phyloP scores from a whole-genome alignment of 805 yeast genomes.

The Candida orba region DNA sequence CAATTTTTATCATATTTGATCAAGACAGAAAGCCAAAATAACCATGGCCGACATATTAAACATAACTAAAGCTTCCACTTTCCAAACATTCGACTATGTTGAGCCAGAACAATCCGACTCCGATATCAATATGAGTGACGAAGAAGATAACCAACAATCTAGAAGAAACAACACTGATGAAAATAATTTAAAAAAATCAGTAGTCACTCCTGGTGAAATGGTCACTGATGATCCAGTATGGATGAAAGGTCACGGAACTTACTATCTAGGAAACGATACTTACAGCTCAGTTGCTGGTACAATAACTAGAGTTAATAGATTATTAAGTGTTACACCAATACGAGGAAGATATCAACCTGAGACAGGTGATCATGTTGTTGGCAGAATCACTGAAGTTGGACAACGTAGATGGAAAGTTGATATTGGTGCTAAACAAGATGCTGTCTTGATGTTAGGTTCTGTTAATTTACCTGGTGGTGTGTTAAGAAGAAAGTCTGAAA shows the following conservation, averaged over 20 bases:
- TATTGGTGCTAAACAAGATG: conserved; percentile 91
- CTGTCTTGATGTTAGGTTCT: conserved; percentile 86
- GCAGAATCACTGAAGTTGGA: conserved; percentile 90
- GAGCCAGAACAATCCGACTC: conserved; percentile 30
- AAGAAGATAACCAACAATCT: conserved; percentile 12
- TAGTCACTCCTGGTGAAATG: conserved; percentile 93
- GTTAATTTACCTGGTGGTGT: conserved; percentile 98
- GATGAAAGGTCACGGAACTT: conserved; percentile 99
- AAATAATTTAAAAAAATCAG: conserved; percentile 25
- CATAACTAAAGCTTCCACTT: conserved; percentile 14
- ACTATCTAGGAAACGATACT: conserved; percentile 64
- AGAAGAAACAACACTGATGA: conserved; percentile 25
- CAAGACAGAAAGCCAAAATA: no score
- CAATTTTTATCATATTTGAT: no score
- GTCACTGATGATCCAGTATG: conserved; percentile 94
- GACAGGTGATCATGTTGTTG: conserved; percentile 94
- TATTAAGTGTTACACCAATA: conserved; percentile 78
- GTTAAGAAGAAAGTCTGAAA: conserved; percentile 85
- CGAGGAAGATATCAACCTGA: conserved; percentile 88
- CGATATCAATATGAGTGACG: conserved; percentile 24
- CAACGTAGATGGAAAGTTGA: conserved; percentile 95
- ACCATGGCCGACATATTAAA: conserved; percentile 14
- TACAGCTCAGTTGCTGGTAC: conserved; percentile 92
- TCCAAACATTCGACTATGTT: conserved; percentile 13
- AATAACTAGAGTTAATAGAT: conserved; percentile 76